Base-by-base conservation (phyloP, 108 stramenopile species). In the Aurantiochytrium sp. region DNA sequence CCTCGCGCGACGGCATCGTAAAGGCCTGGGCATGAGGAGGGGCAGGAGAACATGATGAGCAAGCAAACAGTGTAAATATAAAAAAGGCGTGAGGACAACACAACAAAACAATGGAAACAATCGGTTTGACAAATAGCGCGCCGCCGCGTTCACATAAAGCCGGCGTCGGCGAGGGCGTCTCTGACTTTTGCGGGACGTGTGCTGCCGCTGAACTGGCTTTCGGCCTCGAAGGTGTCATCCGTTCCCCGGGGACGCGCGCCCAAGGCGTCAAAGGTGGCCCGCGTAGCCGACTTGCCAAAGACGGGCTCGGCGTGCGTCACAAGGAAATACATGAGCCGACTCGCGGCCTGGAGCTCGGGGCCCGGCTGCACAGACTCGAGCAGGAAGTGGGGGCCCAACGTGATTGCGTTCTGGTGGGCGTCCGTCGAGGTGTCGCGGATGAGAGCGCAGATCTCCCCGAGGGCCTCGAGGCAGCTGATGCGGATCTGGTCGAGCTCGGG, bases 21-120 rank as follows among this genome's bases (percentile, higher is more conserved):
- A 81, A 81, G 30, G 73, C 73, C 17, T 81, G 73, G 73, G 73
- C 45, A 10, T 81, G 34, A 65, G 32, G n/a, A n/a, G 24, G 59
- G 19, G 59, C 6, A 10, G 19, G 59, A 34, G 4, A 27, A 2
- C 1, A 65, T 34, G 59, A 34, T 54, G 24, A 65, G 34, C 27
- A 19, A 65, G 59, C 1, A 65, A n/a, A 34, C 1, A 65, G 59
- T 30, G 31, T 15, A 8, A 52, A 52, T 24, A 34, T 19, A 4
- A 27, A 65, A 34, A 17, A 52, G 17, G 17, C 50, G 50, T 15
- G 17, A 52, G 50, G 17, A 52, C 15, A 52, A 2, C 15, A 52
- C 15, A 52, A 52, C 8, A 10, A 17, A 52, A 52, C 8, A 52
- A 52, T 52, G 17, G 8, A 17, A 17, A 52, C 50, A 52, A 17